phyloP scores from a whole-genome alignment of 2,329 filamentous ascomycete species.

The Diaporthe helianthi region DNA sequence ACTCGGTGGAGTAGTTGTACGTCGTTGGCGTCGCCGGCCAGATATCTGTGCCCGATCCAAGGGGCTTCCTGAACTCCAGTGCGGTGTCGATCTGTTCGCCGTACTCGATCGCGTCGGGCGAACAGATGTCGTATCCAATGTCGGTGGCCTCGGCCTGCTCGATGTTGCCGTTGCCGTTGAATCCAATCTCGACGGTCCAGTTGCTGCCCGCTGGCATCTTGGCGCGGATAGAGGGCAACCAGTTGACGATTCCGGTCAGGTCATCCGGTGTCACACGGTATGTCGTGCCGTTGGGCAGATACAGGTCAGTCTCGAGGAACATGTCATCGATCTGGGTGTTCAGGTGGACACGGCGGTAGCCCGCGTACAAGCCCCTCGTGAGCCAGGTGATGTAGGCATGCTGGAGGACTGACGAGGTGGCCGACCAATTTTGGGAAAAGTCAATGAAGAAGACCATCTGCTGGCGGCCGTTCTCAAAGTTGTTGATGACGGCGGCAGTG shows the following conservation, averaged over 20 bases:
- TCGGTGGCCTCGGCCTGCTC: slow-evolving; percentile 9
- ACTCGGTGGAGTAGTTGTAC: slow-evolving; percentile 1
- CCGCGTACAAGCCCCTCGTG: slow-evolving; percentile 9
- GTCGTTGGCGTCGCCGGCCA: not conserved
- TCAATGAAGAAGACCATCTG: slow-evolving; percentile 24
- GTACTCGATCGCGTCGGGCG: slow-evolving; percentile 12
- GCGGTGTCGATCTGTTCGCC: slow-evolving; percentile 16
- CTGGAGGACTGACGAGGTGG: slow-evolving; percentile 6
- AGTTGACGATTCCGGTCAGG: slow-evolving; percentile 8
- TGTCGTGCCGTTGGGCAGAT: slow-evolving; percentile 1
- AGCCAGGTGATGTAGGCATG: slow-evolving; percentile 18
- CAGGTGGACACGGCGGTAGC: slow-evolving; percentile 10
- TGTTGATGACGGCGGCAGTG: slow-evolving; percentile 18
- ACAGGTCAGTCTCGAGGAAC: slow-evolving; percentile 18
- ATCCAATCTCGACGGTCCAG: slow-evolving; percentile 7
- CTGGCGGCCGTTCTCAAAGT: slow-evolving; percentile 11
- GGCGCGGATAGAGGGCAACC: not conserved
- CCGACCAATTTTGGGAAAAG: slow-evolving; percentile 9
- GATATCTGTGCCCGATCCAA: not conserved
- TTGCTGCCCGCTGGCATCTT: slow-evolving; percentile 13
- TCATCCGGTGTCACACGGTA: slow-evolving; percentile 8
- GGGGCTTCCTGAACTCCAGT: slow-evolving; percentile 14
- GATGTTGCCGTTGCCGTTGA: slow-evolving; percentile 17
- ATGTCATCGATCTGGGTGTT: slow-evolving; percentile 23
- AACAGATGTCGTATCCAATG: not conserved